Evolutionary conservation across 192 early-diverging fungal species (phyloP).

Genomic region (Backusella circina): DNA sequence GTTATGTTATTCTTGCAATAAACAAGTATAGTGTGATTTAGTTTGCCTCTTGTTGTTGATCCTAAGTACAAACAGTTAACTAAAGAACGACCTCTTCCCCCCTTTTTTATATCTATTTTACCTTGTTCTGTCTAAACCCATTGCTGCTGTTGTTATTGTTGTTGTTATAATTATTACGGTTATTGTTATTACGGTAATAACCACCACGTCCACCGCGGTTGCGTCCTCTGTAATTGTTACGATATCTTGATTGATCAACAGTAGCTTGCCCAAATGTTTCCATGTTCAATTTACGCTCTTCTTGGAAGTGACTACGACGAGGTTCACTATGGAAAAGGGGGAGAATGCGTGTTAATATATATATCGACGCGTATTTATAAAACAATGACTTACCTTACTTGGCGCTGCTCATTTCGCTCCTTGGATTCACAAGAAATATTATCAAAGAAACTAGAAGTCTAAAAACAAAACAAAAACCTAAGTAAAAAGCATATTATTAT

Average conservation of each 20-base stretch:
- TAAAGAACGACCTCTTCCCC: neutral
- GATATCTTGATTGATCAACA: constrained; percentile 62
- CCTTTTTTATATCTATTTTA: neutral
- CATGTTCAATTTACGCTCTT: constrained; percentile 89
- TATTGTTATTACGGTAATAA: constrained; percentile 10
- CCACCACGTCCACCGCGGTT: constrained; percentile 47
- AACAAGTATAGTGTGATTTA: neutral
- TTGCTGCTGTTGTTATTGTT: neutral
- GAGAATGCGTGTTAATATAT: neutral
- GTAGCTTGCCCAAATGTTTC: constrained; percentile 95
- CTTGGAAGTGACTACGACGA: constrained; percentile 72
- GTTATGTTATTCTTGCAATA: neutral
- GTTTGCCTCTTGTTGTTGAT: neutral
- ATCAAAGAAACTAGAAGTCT: constrained; percentile 98
- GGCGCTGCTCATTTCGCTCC: constrained; percentile 29
- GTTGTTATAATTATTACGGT: neutral
- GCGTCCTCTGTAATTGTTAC: constrained; percentile 50
- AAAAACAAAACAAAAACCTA: constrained; percentile 83
- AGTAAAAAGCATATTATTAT: neutral
- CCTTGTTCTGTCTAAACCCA: neutral
- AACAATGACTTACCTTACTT: constrained; percentile 13
- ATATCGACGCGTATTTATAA: neutral
- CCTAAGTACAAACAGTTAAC: neutral
- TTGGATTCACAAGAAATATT: constrained; percentile 97
- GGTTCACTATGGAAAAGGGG: constrained; percentile 33